Evolutionary conservation across 108 stramenopile species (phyloP).

Genomic region (Cyclotella choctawhatcheeana): DNA sequence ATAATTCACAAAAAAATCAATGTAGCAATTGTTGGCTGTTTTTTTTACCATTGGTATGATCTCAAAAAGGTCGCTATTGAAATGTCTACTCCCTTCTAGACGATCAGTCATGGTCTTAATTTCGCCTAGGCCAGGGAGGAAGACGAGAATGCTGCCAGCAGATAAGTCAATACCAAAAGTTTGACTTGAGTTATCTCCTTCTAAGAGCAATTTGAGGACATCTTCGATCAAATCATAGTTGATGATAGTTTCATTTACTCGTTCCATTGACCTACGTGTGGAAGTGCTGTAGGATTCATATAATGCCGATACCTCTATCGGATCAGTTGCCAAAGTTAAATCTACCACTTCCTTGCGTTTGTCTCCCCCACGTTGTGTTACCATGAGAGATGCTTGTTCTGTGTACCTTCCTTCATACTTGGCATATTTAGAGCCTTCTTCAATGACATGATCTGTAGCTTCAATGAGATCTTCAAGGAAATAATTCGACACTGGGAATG

Average conservation of each 20-base stretch:
- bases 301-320: conserved; percentile 50
- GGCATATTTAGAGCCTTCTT: conserved; percentile 79
- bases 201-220: not conserved
- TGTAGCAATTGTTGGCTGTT: too few relatives aligned
- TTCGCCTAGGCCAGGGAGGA: conserved; percentile 94
- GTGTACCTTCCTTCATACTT: conserved; percentile 26
- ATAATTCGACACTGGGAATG: conserved; percentile 62
- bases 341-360: conserved; percentile 69
- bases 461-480: conserved; percentile 89
- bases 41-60: conserved; percentile 49
- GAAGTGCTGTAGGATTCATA: conserved; percentile 70
- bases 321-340: conserved; percentile 23
- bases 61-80: conserved; percentile 24
- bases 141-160: conserved; percentile 84
- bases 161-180: conserved; percentile 43
- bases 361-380: conserved; percentile 70
- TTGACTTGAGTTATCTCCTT: too few relatives aligned
- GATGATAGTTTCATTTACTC: conserved; percentile 56
- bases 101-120: conserved; percentile 82
- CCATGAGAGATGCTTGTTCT: conserved; percentile 55
- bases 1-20: too few relatives aligned
- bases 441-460: conserved; percentile 80
- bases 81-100: conserved; percentile 58
- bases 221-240: conserved; percentile 37
- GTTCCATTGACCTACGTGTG: conserved; percentile 71